Conservation (phyloP, 2,329 filamentous ascomycete species). For the Dothideomycetidae sp. region DNA sequence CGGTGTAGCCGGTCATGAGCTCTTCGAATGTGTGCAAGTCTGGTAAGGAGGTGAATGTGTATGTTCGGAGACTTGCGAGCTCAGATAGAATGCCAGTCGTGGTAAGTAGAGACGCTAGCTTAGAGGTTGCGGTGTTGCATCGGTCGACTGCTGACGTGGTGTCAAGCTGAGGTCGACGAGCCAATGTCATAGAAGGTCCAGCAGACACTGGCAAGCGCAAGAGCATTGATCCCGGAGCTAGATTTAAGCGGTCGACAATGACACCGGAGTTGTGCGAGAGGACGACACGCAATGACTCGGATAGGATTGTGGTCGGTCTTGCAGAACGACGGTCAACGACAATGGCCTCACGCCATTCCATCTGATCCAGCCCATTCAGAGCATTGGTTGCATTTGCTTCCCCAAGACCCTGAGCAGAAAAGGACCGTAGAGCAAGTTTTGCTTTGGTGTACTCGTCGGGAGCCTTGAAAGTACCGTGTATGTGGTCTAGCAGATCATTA, state of each 20-base stretch:
- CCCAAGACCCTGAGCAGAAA: conserved; percentile 3
- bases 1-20: conserved; percentile 65
- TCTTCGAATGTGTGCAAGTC: conserved; percentile 66
- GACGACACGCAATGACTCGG: conserved; percentile 61
- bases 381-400: conserved; percentile 2
- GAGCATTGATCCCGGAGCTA: conserved; percentile 38
- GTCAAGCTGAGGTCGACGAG: conserved; percentile 62
- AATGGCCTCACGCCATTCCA: conserved; percentile 6
- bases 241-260: conserved; percentile 70
- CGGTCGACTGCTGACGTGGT: conserved; percentile 56
- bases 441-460: conserved; percentile 3
- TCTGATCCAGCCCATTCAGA: conserved; percentile 2
- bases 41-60: conserved; percentile 31
- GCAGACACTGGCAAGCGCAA: conserved; percentile 27
- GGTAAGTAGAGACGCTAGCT: conserved; percentile 46
- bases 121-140: conserved; percentile 20
- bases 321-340: conserved; percentile 1
- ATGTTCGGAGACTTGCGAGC: conserved; percentile 54
- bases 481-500: conserved; percentile 4
- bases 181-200: conserved; percentile 47
- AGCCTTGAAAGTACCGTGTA: conserved; percentile 8
- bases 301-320: conserved; percentile 36
- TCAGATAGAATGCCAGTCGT: conserved; percentile 26
- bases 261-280: conserved; percentile 63
- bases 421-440: conserved; percentile 4